These are phyloP conservation scores for Penicillium bialowiezense DNA, from an alignment of 495 filamentous ascomycete genomes.

Conservation along the genomic window DNA sequence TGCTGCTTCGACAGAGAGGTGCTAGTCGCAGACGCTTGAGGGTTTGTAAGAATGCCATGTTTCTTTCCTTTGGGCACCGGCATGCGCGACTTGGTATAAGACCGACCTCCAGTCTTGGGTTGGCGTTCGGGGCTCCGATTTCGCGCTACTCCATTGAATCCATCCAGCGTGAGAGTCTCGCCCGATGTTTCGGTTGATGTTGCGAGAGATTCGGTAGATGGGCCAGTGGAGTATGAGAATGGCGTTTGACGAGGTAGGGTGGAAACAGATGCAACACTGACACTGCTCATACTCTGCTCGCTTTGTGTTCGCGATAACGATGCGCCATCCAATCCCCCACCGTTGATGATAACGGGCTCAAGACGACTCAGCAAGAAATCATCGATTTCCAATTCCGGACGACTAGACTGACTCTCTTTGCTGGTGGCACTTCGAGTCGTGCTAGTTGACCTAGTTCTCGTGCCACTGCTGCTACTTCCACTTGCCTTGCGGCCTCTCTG, in stretches of 20 bases:
- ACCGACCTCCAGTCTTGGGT: background rate
- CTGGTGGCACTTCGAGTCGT: slow-evolving; percentile 47
- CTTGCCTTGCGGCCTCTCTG: slow-evolving; percentile 48
- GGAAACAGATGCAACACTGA: slow-evolving; percentile 50
- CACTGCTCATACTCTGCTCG: slow-evolving; percentile 55
- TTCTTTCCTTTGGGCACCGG: slow-evolving; percentile 18
- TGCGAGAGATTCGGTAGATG: slow-evolving; percentile 35
- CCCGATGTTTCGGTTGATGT: slow-evolving; percentile 24
- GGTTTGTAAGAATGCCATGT: slow-evolving; percentile 20
- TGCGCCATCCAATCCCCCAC: slow-evolving; percentile 54
- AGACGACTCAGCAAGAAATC: slow-evolving; percentile 74
- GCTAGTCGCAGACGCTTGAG: slow-evolving; percentile 20
- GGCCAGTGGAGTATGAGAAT: slow-evolving; percentile 23
- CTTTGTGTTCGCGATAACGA: slow-evolving; percentile 61
- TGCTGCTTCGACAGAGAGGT: slow-evolving; percentile 30
- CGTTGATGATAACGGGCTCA: slow-evolving; percentile 83
- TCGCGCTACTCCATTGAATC: slow-evolving; percentile 4
- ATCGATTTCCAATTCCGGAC: slow-evolving; percentile 55
- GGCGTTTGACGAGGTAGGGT: slow-evolving; percentile 15
- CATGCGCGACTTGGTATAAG: slow-evolving; percentile 16
- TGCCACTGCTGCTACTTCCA: slow-evolving; percentile 43
- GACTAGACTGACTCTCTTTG: slow-evolving; percentile 53
- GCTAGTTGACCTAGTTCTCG: slow-evolving; percentile 54
- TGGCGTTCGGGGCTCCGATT: slow-evolving; percentile 9
- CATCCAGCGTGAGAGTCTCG: slow-evolving; percentile 8